Conservation (phyloP, 106 monocot species). For the Acanthochlamys bracteata region DNA sequence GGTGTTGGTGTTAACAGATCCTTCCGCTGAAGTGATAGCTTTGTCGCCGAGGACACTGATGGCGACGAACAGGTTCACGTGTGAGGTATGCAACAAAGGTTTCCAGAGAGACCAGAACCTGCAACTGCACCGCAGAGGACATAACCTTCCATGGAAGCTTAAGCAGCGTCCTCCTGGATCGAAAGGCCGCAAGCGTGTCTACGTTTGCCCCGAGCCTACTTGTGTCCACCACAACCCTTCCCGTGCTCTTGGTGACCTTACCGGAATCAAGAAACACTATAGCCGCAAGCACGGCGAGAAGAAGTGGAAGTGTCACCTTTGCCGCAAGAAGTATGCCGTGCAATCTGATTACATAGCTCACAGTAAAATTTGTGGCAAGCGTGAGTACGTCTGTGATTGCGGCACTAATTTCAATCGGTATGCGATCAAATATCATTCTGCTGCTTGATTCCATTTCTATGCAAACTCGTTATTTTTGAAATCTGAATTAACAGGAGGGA, state of each 20-base stretch:
- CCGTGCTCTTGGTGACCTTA: constrained; percentile 20
- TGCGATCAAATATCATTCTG: not conserved
- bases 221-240: constrained; percentile 13
- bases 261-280: constrained; percentile 25
- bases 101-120: constrained; percentile 6
- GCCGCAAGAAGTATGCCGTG: constrained; percentile 7
- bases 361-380: not conserved
- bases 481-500: not conserved
- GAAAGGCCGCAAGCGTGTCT: not conserved
- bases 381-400: constrained; percentile 2
- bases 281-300: constrained; percentile 12
- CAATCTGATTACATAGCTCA: constrained; percentile 13
- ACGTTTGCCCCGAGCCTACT: constrained; percentile 9
- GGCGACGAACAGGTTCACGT: constrained; percentile 3
- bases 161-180: not conserved
- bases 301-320: constrained; percentile 5
- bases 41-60: constrained; percentile 1
- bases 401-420: constrained; percentile 8
- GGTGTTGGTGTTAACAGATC: not conserved
- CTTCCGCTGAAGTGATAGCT: constrained; percentile 4
- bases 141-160: constrained; percentile 6
- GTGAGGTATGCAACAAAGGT: constrained; percentile 6
- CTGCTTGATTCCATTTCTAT: not conserved
- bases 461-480: not conserved
- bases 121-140: constrained; percentile 1